Evolutionary conservation across 805 yeast species (phyloP).

Genomic region (Metschnikowia gelsemii): DNA sequence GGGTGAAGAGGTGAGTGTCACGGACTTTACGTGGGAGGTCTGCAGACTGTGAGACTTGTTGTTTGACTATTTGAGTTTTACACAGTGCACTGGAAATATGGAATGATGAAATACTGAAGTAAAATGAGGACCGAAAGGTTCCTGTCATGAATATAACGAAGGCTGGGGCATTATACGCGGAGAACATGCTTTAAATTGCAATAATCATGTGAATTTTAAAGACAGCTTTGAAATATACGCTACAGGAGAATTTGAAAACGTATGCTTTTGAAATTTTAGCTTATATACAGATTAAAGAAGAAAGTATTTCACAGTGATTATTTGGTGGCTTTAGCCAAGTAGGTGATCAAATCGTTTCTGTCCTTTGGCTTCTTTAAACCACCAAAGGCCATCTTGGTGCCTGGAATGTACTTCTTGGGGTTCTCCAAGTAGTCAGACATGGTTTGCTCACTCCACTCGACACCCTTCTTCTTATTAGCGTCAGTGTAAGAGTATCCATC

Average conservation of each 20-base stretch:
- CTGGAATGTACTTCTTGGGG: constrained; percentile 99
- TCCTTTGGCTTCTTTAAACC: constrained; percentile 99
- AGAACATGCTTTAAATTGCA: no score
- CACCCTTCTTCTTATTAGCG: constrained; percentile 96
- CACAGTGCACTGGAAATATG: no score
- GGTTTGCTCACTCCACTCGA: constrained; percentile 81
- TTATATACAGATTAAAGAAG: constrained; percentile 17
- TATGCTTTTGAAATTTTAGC: no score
- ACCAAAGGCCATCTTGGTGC: constrained; percentile 99
- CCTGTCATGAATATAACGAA: no score
- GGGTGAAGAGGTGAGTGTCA: constrained; percentile 74
- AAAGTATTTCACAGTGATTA: constrained; percentile 21
- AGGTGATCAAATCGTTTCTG: constrained; percentile 94
- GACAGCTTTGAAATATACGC: no score
- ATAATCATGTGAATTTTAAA: no score
- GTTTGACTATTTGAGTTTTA: no score
- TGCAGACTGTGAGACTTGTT: constrained; percentile 21
- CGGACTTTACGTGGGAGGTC: constrained; percentile 70
- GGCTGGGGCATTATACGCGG: no score
- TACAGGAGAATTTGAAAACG: no score
- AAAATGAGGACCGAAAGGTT: background rate
- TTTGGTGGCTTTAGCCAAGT: constrained; percentile 55
- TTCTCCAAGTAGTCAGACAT: constrained; percentile 95
- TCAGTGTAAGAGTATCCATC: constrained; percentile 95
- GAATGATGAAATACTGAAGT: no score